Evolutionary conservation across 257 asterid genomes (phyloP).

Genomic region (Leonotis leonurus): DNA sequence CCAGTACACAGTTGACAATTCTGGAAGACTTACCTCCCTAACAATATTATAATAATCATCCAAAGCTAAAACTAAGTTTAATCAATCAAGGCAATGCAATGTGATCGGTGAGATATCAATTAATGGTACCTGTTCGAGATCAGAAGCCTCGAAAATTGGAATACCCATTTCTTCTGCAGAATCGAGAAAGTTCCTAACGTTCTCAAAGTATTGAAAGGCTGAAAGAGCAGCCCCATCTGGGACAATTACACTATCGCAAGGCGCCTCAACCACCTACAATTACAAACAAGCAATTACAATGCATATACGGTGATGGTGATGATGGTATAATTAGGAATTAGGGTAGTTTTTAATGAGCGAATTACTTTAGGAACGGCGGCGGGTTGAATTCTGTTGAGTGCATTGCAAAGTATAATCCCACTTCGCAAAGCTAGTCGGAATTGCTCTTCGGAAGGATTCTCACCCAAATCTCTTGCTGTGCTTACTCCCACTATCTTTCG

Average conservation of each 20-base stretch:
- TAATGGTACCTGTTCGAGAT: constrained; percentile 73
- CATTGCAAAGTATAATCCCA: constrained; percentile 83
- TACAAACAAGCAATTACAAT: constrained; percentile 10
- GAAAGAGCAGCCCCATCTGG: constrained; percentile 91
- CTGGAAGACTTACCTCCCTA: constrained; percentile 85
- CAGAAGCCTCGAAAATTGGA: constrained; percentile 84
- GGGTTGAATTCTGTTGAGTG: constrained; percentile 64
- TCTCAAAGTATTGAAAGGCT: constrained; percentile 79
- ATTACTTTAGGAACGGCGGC: constrained; percentile 71
- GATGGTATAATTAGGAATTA: no score
- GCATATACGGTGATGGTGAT: no score
- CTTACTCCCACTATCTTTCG: constrained; percentile 64
- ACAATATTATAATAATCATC: neutral
- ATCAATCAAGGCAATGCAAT: no score
- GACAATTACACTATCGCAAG: constrained; percentile 44
- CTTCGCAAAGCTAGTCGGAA: constrained; percentile 66
- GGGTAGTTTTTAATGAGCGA: no score
- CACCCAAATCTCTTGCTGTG: constrained; percentile 69
- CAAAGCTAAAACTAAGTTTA: no score
- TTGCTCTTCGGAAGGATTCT: constrained; percentile 76
- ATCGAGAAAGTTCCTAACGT: constrained; percentile 70
- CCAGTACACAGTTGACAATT: constrained; percentile 69
- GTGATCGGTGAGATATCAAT: no score
- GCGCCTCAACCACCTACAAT: constrained; percentile 70
- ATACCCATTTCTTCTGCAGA: constrained; percentile 63